Base-by-base conservation (phyloP, 768 basidiomycete species). In the Mycena kentingensis region DNA sequence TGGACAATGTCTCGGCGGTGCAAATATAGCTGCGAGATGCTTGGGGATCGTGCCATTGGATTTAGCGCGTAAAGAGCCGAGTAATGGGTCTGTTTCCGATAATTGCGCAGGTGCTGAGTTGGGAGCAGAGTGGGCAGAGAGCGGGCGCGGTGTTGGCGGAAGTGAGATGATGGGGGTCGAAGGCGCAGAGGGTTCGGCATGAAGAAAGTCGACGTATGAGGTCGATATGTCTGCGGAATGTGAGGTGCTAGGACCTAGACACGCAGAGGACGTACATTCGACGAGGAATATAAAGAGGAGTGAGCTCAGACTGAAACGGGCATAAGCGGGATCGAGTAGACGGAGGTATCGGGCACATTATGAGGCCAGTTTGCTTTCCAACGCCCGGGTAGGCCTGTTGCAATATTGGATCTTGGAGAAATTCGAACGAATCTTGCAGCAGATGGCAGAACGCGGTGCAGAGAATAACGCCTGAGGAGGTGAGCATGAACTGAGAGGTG, bases 391-490 rank as follows among this genome's bases (percentile, higher is more conserved):
- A 83, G 35, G 66, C 64, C 46, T 66, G 63, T 45, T 73, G 75
- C 15, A 88, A 75, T 3, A 58, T 63, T 0, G 74, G 73, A 49
- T 77, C 70, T 36, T 72, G 72, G 2, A 92, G 73, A 0, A 80
- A 77, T 49, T 78, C 77, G 61, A 89, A 91, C 0, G 88, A 82
- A 51, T 91, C 89, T 57, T 88, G 85, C 12, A 93, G 73, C 8
- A 93, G 73, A 65, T 93, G 90, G 16, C 87, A 83, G 60, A 93
- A 93, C 0, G 88, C 90, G 0, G 90, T 93, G 3, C 90, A 83
- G 4, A 93, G 67, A 28, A 93, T 93, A 13, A 90, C 88, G 11
- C 89, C 89, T 80, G 51, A 39, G 35, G n/a, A 15, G 16, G 18
- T 52, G 7, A 60, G 43, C 34, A 46, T 44, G 35, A 8, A 32